Evolutionary conservation across 2,329 filamentous ascomycete genomes (phyloP), one percentile per base, ranked within the genome.

Genomic region (Apiospora aurea): DNA sequence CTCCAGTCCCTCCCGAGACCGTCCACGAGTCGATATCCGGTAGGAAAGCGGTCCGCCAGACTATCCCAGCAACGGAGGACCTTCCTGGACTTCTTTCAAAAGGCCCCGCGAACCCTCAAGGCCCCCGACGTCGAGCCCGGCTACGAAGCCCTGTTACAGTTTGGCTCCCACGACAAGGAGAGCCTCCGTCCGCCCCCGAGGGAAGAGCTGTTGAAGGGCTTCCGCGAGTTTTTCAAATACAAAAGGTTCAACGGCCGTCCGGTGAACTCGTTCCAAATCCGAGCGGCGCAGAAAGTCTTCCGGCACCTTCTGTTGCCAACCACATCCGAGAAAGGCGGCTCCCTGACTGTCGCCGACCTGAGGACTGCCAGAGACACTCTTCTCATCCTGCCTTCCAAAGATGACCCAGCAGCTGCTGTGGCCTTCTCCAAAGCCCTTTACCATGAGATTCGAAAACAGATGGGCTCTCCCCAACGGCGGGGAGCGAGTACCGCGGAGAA

Each of bases 121-220:
- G 85, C 89, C 29, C 85, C 91, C 69, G 87, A 91, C 76, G 84
- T 91, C 73, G 93, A 91, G 77, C 92, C 90, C 0, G 95, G 94
- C 70, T 89, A 95, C 77, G 89, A 90, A 75, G 88, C 87, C 21
- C 89, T 97, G 83, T 88, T 93, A 77, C 88, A 93, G 72, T 88
- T 94, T 80, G 85, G 88, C 70, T 89, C 89, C 75, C 88, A 90
- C 73, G 83, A 91, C 75, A 86, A 88, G 69, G 87, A 93, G 71
- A 87, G 88, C 69, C 85, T 91, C 47, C 89, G 94, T 46, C 88
- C 90, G 13, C 94, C 94, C 21, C 81, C 88, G 0, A 83, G 86
- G 3, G 80, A 86, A n/a, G 89, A 93, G 46, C 84, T 97, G 2
- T 81, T 89, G 0, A 84, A 88, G 47, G 93, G 93, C 6, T 91